A percentile compares a stretch with the other conserved stretches of the same genome.
These are phyloP conservation scores for Parsonsia alboflavescens DNA, from an alignment of 257 asterid genomes.

Conservation along the genomic window DNA sequence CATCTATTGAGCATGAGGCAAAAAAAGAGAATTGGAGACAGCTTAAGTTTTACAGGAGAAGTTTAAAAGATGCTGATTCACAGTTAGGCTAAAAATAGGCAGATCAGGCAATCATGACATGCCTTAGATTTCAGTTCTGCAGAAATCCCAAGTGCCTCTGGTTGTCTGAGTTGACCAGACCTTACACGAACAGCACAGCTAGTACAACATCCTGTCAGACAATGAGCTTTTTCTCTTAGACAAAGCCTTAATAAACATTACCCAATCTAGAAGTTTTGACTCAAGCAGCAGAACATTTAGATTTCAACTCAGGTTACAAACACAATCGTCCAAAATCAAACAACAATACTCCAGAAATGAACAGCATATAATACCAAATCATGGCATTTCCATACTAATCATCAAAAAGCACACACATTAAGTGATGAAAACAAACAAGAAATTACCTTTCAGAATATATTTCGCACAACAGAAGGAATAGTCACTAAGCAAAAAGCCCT, in stretches of 20 bases:
- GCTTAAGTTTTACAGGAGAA: too few relatives aligned
- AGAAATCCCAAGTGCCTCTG: constrained; percentile 93
- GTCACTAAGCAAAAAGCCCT: neutral
- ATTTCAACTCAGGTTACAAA: neutral
- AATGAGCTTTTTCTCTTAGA: constrained; percentile 11
- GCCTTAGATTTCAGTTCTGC: constrained; percentile 76
- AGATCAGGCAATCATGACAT: constrained; percentile 15
- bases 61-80: neutral
- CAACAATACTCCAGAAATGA: neutral
- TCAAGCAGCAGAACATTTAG: neutral
- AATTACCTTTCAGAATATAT: too few relatives aligned
- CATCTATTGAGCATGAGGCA: neutral
- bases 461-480: neutral
- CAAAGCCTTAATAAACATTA: neutral
- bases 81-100: neutral
- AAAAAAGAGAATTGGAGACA: neutral
- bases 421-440: too few relatives aligned
- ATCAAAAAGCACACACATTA: too few relatives aligned
- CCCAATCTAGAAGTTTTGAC: neutral
- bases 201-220: constrained; percentile 81
- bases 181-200: constrained; percentile 95
- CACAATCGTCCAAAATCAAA: neutral
- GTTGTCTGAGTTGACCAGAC: constrained; percentile 89
- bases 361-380: neutral
- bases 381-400: neutral